These are phyloP conservation scores for Funneliformis caledonium DNA, from an alignment of 371 early-diverging fungal species.

Conservation along the genomic window DNA sequence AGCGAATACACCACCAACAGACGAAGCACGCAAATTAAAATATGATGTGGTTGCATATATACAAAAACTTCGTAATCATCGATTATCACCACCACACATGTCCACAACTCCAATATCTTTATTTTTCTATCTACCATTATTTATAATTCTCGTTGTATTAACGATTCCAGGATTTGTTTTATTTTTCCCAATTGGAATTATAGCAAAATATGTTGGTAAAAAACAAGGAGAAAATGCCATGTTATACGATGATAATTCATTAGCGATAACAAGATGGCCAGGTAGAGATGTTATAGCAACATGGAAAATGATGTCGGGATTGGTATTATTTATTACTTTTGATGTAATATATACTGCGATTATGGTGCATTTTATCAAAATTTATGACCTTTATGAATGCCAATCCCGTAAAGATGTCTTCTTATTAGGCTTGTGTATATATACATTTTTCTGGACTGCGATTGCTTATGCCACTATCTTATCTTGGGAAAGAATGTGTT, in stretches of 20 bases:
- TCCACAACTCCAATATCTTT: conserved; percentile 27
- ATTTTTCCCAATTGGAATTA: conserved; percentile 47
- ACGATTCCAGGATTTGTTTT: conserved; percentile 48
- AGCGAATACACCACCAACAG: conserved; percentile 8
- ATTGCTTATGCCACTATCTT: conserved; percentile 47
- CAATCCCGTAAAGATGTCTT: conserved; percentile 38
- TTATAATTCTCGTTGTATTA: conserved; percentile 42
- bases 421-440: conserved; percentile 37
- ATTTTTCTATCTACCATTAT: conserved; percentile 44
- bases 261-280: conserved; percentile 52
- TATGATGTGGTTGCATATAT: conserved; percentile 5
- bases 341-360: conserved; percentile 32
- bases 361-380: conserved; percentile 16
- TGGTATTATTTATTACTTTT: conserved; percentile 22
- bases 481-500: conserved; percentile 45
- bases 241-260: conserved; percentile 49
- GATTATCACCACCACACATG: conserved; percentile 27
- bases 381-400: conserved; percentile 29
- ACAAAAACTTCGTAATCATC: conserved; percentile 19
- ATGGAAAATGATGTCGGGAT: conserved; percentile 50
- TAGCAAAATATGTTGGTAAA: conserved; percentile 48
- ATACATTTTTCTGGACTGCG: conserved; percentile 41
- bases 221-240: conserved; percentile 50
- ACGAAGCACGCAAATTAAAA: conserved; percentile 14
- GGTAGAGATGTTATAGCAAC: conserved; percentile 53